Base-by-base conservation (phyloP, 352 stramenopile species). In the Phytophthora chlamydospora region DNA sequence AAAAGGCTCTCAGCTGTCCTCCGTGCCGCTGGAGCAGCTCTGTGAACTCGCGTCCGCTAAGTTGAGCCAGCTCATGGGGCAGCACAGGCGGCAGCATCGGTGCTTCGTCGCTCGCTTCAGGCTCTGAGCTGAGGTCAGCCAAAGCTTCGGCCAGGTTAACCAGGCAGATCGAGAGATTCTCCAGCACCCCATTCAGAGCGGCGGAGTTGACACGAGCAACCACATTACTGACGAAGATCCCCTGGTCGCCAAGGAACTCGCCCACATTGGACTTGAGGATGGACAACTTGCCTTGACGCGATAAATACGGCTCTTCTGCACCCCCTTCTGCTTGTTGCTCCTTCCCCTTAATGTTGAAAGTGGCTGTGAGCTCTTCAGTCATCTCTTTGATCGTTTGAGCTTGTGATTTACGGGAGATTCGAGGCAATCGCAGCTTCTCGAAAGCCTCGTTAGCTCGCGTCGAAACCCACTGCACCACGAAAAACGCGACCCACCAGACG, bases 401-500 rank as follows among this genome's bases (percentile, higher is more conserved):
- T 49, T 76, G 42, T 19, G 57, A 59, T 14, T 21, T 4, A 49
- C 24, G 27, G 24, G 65, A 32, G 19, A 34, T 7, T 56, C 42
- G 62, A 9, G 44, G 55, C 13, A 36, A 55, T 3, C 46, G 63
- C 14, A 87, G 52, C 11, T 51, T 66, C 16, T 64, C 38, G 17
- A 73, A 66, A 29, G 45, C 45, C 16, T 79, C 69, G 9, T 78
- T 68, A 4, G 60, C 56, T 17, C 67, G 63, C 8, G 50, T 44
- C 3, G 75, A 57, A 44, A 88, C 47, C 73, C 73, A 88, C 41
- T 87, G 60, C 9, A 78, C 73, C 9, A 85, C 68, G 11, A 76
- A 76, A 41, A 88, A 75, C 19, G 53, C 64, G 4, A 87, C 46
- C 77, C 78, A 88, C 75, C 78, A 88, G 5, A 58, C 38, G 42